A percentile compares a stretch with the other conserved stretches of the same genome.
Evolutionary conservation across 2,329 filamentous ascomycete genomes (phyloP).

Genomic region (Ceratocystis cubensis): DNA sequence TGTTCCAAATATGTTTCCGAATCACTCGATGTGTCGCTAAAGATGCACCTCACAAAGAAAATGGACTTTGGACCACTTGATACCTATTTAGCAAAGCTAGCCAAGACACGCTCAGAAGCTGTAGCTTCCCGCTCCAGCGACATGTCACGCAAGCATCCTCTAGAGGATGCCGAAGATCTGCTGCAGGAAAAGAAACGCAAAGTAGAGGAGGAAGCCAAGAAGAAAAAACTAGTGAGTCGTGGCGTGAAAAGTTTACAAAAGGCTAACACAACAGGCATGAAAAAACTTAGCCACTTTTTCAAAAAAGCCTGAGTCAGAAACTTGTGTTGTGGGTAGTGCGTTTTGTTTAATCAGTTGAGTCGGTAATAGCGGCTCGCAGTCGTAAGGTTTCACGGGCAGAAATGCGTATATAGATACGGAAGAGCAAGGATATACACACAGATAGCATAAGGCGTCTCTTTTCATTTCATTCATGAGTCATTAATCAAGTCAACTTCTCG

Average conservation of each 20-base stretch:
- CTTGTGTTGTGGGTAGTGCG: not conserved
- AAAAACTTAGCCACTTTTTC: slow-evolving; percentile 93
- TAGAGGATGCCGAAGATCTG: slow-evolving; percentile 53
- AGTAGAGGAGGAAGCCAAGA: slow-evolving; percentile 79
- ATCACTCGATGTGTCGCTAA: slow-evolving; percentile 33
- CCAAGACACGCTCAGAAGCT: slow-evolving; percentile 58
- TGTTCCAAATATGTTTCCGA: slow-evolving; percentile 47
- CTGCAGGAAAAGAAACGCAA: slow-evolving; percentile 70
- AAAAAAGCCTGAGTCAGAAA: slow-evolving; percentile 46
- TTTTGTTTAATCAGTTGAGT: not conserved
- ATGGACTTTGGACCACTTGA: slow-evolving; percentile 61
- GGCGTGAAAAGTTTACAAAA: slow-evolving; percentile 75
- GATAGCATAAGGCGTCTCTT: not conserved
- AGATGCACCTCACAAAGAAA: slow-evolving; percentile 31
- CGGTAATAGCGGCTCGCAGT: not conserved
- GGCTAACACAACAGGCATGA: slow-evolving; percentile 86
- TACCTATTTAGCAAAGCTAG: slow-evolving; percentile 53
- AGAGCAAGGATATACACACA: not conserved
- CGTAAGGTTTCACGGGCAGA: not conserved
- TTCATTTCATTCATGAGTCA: slow-evolving; percentile 1
- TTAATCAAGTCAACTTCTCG: not conserved
- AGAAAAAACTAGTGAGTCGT: slow-evolving; percentile 59
- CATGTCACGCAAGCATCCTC: slow-evolving; percentile 55
- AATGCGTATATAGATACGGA: not conserved
- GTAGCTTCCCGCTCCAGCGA: slow-evolving; percentile 55